Percentiles rank a stretch among this genome's conserved stretches.
Evolutionary conservation across 2,329 filamentous ascomycete species (phyloP).

Genomic region (Tolypocladium pustulatum): DNA sequence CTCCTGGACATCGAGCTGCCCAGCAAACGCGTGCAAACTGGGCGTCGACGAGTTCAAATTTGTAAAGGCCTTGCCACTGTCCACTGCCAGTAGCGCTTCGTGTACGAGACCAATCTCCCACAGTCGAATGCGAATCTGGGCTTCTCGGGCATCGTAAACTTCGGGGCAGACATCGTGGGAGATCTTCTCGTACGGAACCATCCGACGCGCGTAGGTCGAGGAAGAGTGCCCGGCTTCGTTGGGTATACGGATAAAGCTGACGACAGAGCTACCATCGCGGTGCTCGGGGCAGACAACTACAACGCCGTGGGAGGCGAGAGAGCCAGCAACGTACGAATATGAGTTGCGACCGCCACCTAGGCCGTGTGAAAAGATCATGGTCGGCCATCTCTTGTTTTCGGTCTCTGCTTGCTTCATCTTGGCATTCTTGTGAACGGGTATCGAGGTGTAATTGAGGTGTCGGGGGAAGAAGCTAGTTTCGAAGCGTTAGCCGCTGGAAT

Average conservation of each 20-base stretch:
- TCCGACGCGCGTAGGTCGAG: constrained; percentile 14
- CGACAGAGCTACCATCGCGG: constrained; percentile 67
- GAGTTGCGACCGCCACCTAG: constrained; percentile 72
- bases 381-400: constrained; percentile 55
- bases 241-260: constrained; percentile 60
- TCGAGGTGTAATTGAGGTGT: constrained; percentile 61
- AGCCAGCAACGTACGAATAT: constrained; percentile 74
- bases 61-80: constrained; percentile 37
- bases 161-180: constrained; percentile 55
- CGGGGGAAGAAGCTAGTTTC: constrained; percentile 51
- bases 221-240: constrained; percentile 26
- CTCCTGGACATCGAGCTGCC: constrained; percentile 54
- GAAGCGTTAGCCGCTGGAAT: neutral
- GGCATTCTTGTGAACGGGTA: constrained; percentile 65
- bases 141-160: constrained; percentile 56
- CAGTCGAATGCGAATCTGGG: constrained; percentile 62
- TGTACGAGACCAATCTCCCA: constrained; percentile 70
- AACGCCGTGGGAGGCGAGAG: constrained; percentile 69
- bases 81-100: constrained; percentile 56
- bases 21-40: constrained; percentile 47
- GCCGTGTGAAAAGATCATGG: constrained; percentile 79
- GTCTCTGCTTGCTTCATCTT: constrained; percentile 42
- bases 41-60: constrained; percentile 43
- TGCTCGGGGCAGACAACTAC: constrained; percentile 77
- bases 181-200: constrained; percentile 39